Conservation (phyloP, 2,329 filamentous ascomycete genomes). For the Cercospora sp. region DNA sequence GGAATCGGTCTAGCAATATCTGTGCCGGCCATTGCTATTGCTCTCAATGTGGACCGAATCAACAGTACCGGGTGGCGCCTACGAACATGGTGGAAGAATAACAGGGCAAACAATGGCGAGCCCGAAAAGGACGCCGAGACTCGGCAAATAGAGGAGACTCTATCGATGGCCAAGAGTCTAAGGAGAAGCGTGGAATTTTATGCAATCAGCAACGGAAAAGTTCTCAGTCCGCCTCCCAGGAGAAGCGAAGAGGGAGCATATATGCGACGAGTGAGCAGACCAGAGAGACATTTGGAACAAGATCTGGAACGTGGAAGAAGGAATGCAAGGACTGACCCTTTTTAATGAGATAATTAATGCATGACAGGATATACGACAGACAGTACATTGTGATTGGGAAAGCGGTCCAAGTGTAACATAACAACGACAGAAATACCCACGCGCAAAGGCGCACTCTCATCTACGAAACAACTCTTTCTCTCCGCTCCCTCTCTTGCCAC, state of each 20-base stretch:
- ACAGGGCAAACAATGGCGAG: not conserved
- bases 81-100: constrained; percentile 9
- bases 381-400: not conserved
- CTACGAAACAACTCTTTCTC: not conserved
- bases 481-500: not conserved
- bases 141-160: constrained; percentile 18
- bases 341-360: constrained; percentile 1
- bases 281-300: constrained; percentile 9
- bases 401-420: not conserved
- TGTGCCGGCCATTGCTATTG: constrained; percentile 39
- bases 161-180: constrained; percentile 24
- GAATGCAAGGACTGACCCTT: constrained; percentile 17
- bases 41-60: constrained; percentile 26
- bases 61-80: constrained; percentile 12
- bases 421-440: not conserved
- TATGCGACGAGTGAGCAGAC: constrained; percentile 6
- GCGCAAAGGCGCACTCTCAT: not conserved
- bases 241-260: constrained; percentile 18
- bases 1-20: constrained; percentile 57
- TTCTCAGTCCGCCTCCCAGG: constrained; percentile 14
- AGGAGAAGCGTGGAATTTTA: constrained; percentile 26
- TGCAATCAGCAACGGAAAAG: constrained; percentile 18
- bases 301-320: constrained; percentile 21
- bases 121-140: constrained; percentile 9
- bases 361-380: not conserved